A percentile compares a stretch with the other conserved stretches of the same genome.
Conservation (phyloP, 257 asterid genomes). For the Solanum chiquidenum region DNA sequence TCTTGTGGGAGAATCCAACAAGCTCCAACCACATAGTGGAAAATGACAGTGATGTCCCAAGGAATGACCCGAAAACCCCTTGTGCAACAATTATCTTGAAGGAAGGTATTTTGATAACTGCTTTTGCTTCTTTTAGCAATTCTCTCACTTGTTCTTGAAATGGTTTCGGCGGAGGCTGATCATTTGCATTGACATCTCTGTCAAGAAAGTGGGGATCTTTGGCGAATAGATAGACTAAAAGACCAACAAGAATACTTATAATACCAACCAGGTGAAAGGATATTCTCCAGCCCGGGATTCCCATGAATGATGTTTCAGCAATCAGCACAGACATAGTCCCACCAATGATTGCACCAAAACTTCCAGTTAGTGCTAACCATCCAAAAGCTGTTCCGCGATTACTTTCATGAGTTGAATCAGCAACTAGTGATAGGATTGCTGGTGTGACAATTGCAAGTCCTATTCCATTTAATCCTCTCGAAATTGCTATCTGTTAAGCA, state of each 20-base stretch:
- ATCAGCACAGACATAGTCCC: slow-evolving; percentile 50
- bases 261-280: slow-evolving; percentile 70
- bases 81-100: slow-evolving; percentile 4
- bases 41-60: slow-evolving; percentile 6
- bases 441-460: slow-evolving; percentile 85
- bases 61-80: slow-evolving; percentile 4
- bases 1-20: slow-evolving; percentile 33
- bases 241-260: slow-evolving; percentile 54
- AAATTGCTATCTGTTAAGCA: slow-evolving; percentile 47
- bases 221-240: slow-evolving; percentile 54
- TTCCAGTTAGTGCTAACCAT: slow-evolving; percentile 57
- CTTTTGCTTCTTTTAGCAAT: slow-evolving; percentile 44
- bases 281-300: slow-evolving; percentile 84
- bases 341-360: slow-evolving; percentile 67
- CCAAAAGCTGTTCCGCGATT: slow-evolving; percentile 88
- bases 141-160: background rate
- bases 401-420: slow-evolving; percentile 49
- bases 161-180: slow-evolving; percentile 4
- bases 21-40: slow-evolving; percentile 9
- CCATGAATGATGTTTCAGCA: slow-evolving; percentile 59
- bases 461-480: slow-evolving; percentile 74
- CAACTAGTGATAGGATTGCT: slow-evolving; percentile 73
- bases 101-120: slow-evolving; percentile 17
- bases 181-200: slow-evolving; percentile 19
- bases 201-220: slow-evolving; percentile 50